Conservation (phyloP, 2,329 filamentous ascomycete species). For the Hymenoscyphus fructigenus region DNA sequence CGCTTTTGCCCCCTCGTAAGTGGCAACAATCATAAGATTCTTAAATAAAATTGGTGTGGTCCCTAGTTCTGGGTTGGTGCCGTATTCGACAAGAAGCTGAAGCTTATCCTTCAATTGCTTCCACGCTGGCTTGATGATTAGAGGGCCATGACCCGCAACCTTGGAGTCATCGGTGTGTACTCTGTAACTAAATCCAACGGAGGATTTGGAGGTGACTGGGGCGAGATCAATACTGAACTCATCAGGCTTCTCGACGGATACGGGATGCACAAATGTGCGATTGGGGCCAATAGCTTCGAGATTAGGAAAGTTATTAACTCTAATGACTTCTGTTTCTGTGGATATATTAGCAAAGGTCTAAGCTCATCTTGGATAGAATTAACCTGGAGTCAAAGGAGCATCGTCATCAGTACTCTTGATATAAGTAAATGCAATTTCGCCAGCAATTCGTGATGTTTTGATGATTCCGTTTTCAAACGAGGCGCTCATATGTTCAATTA, state of each 20-base stretch:
- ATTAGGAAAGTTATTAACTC: constrained; percentile 72
- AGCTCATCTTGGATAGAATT: constrained; percentile 26
- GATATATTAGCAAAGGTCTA: neutral
- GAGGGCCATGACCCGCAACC: constrained; percentile 54
- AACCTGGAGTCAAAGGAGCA: constrained; percentile 49
- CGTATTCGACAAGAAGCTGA: constrained; percentile 82
- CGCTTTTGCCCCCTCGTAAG: constrained; percentile 66
- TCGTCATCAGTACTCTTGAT: constrained; percentile 48
- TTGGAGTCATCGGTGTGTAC: constrained; percentile 67
- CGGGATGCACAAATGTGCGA: constrained; percentile 80
- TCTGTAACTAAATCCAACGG: constrained; percentile 90
- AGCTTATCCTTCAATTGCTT: constrained; percentile 81
- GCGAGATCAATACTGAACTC: constrained; percentile 75
- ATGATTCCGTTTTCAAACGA: constrained; percentile 74
- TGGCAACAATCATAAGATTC: constrained; percentile 73
- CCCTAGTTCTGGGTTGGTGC: constrained; percentile 65
- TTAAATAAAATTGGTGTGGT: constrained; percentile 57
- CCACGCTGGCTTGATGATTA: constrained; percentile 66
- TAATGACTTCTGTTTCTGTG: constrained; percentile 22
- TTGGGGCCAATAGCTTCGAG: constrained; percentile 94
- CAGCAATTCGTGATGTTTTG: constrained; percentile 72
- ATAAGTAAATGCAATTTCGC: constrained; percentile 86
- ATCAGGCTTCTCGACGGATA: constrained; percentile 63
- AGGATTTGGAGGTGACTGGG: constrained; percentile 66
- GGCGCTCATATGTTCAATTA: constrained; percentile 89